Percentiles rank a stretch among this genome's conserved stretches.
These are phyloP conservation scores for Fusarium sterilihyphosum DNA, from an alignment of 2,329 filamentous ascomycete species.

Conservation along the genomic window DNA sequence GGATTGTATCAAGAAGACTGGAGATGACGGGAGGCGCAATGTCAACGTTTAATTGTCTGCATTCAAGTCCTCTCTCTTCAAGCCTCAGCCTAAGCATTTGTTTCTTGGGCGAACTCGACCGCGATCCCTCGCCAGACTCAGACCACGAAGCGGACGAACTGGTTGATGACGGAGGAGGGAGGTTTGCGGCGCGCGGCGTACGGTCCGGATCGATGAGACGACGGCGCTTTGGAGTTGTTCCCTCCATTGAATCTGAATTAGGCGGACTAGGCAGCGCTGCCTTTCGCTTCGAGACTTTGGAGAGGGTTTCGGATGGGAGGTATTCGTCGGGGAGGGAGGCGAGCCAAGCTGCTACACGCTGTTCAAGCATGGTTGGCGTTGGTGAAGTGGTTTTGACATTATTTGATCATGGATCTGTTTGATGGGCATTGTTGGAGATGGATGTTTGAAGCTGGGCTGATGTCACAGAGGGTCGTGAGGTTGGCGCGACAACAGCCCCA, in stretches of 20 bases:
- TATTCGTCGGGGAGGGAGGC: slow-evolving; percentile 2
- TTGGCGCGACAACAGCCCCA: slow-evolving; percentile 11
- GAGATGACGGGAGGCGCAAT: neutral
- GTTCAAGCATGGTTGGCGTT: neutral
- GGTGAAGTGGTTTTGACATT: neutral
- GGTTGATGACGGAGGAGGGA: neutral
- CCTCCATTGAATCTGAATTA: neutral
- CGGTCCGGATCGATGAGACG: neutral
- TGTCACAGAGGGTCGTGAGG: neutral
- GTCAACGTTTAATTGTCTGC: neutral
- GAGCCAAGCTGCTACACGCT: neutral
- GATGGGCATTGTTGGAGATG: neutral
- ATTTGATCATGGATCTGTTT: neutral
- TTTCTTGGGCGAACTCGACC: slow-evolving; percentile 28
- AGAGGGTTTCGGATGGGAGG: neutral
- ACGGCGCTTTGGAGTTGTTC: neutral
- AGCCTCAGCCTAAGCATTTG: slow-evolving; percentile 22
- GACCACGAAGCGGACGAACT: slow-evolving; percentile 9
- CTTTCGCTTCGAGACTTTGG: neutral
- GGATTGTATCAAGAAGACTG: slow-evolving; percentile 9
- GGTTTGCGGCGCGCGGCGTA: neutral
- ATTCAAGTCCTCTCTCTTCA: slow-evolving; percentile 16
- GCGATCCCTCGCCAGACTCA: slow-evolving; percentile 11
- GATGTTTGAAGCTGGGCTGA: neutral
- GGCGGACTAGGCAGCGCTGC: neutral